These are phyloP conservation scores for Serendipita vermifera DNA, from an alignment of 768 basidiomycete species.

Conservation along the genomic window DNA sequence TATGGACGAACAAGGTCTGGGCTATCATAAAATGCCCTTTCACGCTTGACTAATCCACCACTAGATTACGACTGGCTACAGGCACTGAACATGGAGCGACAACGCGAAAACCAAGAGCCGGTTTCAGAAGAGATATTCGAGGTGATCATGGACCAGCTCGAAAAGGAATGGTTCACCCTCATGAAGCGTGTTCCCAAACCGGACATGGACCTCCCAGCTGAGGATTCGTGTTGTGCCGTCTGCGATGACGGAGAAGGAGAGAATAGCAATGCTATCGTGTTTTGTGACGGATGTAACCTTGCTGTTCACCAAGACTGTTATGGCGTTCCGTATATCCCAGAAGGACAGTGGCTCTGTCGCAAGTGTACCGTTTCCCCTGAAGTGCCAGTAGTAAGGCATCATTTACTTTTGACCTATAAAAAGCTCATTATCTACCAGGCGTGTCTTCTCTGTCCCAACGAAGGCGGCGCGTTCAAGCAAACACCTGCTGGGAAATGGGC, in stretches of 20 bases:
- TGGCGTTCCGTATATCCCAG: conserved; percentile 97
- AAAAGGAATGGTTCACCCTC: conserved; percentile 98
- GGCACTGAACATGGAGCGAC: conserved; percentile 64
- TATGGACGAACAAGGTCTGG: conserved; percentile 94
- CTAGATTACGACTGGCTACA: conserved; percentile 94
- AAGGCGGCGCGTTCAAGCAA: conserved; percentile 98
- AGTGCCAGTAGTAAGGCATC: conserved; percentile 70
- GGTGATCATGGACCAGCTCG: conserved; percentile 91
- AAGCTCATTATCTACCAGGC: conserved; percentile 34
- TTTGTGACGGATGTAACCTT: conserved; percentile 97
- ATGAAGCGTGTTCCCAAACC: conserved; percentile 89
- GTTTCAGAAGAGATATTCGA: conserved; percentile 84
- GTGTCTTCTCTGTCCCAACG: conserved; percentile 91
- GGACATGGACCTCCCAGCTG: conserved; percentile 73
- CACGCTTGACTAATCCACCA: background rate
- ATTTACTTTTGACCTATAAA: background rate
- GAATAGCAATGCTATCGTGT: conserved; percentile 97
- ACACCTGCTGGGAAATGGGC: conserved; percentile 88
- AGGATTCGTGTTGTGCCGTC: conserved; percentile 92
- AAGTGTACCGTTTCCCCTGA: conserved; percentile 98
- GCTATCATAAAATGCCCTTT: background rate
- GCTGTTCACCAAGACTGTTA: conserved; percentile 99
- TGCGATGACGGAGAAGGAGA: conserved; percentile 98
- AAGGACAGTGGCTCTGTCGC: conserved; percentile 97
- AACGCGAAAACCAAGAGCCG: conserved; percentile 53